phyloP scores from a whole-genome alignment of 2,329 filamentous ascomycete species.

The Cladosporium sp. region DNA sequence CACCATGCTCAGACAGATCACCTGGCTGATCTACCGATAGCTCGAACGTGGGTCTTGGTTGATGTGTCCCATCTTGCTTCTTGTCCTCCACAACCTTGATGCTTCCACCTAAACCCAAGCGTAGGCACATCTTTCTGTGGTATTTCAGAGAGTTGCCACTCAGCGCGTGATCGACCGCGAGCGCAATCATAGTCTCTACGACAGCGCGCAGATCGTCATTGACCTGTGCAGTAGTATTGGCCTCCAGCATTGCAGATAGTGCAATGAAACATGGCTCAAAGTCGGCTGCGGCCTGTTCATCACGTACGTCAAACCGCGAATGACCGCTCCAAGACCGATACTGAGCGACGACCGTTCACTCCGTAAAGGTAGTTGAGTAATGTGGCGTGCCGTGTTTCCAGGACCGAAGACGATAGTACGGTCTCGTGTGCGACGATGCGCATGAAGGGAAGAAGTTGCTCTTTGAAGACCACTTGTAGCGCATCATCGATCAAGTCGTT shows the following conservation, averaged over 20 bases:
- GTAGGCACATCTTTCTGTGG: slow-evolving; percentile 4
- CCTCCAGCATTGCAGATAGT: slow-evolving; percentile 12
- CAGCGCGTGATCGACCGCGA: background rate
- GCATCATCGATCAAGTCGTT: background rate
- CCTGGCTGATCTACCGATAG: slow-evolving; percentile 24
- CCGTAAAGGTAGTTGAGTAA: slow-evolving; percentile 43
- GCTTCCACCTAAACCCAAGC: background rate
- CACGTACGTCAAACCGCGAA: slow-evolving; percentile 10
- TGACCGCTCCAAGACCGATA: slow-evolving; percentile 30
- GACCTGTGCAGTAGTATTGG: slow-evolving; percentile 13
- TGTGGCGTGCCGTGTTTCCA: slow-evolving; percentile 38
- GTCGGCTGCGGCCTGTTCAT: slow-evolving; percentile 16
- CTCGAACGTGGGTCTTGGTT: slow-evolving; percentile 8
- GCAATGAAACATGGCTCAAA: slow-evolving; percentile 11
- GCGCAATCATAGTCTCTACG: slow-evolving; percentile 11
- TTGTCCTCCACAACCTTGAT: background rate
- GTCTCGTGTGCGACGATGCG: slow-evolving; percentile 36
- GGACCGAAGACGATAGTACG: slow-evolving; percentile 36
- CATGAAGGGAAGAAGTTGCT: slow-evolving; percentile 37
- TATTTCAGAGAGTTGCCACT: slow-evolving; percentile 1
- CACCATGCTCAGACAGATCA: slow-evolving; percentile 25
- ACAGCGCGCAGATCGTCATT: slow-evolving; percentile 13
- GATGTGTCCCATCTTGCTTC: background rate
- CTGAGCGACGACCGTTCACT: slow-evolving; percentile 32
- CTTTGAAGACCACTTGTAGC: slow-evolving; percentile 14